These are phyloP conservation scores for Phlebiopsis flavidoalba DNA, from an alignment of 768 basidiomycete species.

Conservation along the genomic window DNA sequence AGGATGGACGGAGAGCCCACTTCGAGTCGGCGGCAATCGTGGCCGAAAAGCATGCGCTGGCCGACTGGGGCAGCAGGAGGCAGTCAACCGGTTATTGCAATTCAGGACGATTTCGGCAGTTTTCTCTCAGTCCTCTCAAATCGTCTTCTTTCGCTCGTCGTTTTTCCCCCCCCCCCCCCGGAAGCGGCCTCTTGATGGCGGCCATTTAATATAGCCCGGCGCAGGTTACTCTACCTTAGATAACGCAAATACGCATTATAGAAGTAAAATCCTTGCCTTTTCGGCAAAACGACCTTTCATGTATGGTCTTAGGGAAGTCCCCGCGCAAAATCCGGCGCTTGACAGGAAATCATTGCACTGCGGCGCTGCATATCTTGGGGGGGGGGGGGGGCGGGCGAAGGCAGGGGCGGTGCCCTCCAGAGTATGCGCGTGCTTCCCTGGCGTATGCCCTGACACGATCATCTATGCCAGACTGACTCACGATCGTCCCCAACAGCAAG, in stretches of 20 bases:
- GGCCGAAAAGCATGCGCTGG: not conserved
- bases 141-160: slow-evolving; percentile 24
- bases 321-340: slow-evolving; percentile 65
- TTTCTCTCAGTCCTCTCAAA: slow-evolving; percentile 18
- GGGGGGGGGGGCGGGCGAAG: too few species aligned
- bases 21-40: not conserved
- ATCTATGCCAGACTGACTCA: not conserved
- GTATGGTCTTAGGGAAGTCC: slow-evolving; percentile 47
- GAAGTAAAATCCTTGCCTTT: too few species aligned
- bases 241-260: too few species aligned
- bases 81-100: slow-evolving; percentile 7
- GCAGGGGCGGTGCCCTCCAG: slow-evolving; percentile 78
- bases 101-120: slow-evolving; percentile 19
- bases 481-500: slow-evolving; percentile 55
- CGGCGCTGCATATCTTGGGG: slow-evolving; percentile 80
- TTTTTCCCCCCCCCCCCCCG: too few species aligned
- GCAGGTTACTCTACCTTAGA: too few species aligned
- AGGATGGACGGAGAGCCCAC: slow-evolving; percentile 10
- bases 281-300: too few species aligned
- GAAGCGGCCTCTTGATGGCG: slow-evolving; percentile 8
- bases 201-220: too few species aligned
- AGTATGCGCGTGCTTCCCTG: slow-evolving; percentile 49
- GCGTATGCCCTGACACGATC: not conserved
- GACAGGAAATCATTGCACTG: slow-evolving; percentile 57
- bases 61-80: slow-evolving; percentile 1